These are phyloP conservation scores for Neonectria faginata DNA, from an alignment of 2,329 filamentous ascomycete species.

Conservation along the genomic window DNA sequence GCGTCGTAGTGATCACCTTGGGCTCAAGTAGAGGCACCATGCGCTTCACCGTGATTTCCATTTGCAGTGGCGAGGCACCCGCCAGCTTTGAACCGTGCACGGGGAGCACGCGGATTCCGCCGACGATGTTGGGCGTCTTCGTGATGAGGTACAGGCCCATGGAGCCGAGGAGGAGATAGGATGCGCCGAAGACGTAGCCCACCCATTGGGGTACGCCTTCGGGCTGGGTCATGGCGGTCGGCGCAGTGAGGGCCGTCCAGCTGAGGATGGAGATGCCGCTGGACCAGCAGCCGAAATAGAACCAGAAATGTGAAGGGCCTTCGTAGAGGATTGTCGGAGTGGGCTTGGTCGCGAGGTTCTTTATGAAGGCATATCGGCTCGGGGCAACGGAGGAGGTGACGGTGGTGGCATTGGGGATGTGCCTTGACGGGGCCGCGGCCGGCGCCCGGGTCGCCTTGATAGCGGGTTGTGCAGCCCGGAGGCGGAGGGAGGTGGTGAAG, in stretches of 20 bases:
- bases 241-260: slow-evolving; percentile 53
- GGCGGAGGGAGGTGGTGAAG: slow-evolving; percentile 47
- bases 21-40: slow-evolving; percentile 61
- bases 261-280: slow-evolving; percentile 59
- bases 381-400: slow-evolving; percentile 37
- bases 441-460: slow-evolving; percentile 34
- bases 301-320: slow-evolving; percentile 72
- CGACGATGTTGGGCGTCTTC: slow-evolving; percentile 69
- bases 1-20: slow-evolving; percentile 55
- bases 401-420: slow-evolving; percentile 8
- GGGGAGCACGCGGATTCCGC: slow-evolving; percentile 67
- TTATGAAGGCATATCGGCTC: slow-evolving; percentile 60
- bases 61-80: slow-evolving; percentile 50
- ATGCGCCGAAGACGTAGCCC: slow-evolving; percentile 65
- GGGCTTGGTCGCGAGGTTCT: slow-evolving; percentile 66
- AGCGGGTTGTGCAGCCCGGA: slow-evolving; percentile 34
- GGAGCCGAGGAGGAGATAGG: slow-evolving; percentile 69
- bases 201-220: slow-evolving; percentile 68
- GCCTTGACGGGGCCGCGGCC: slow-evolving; percentile 21
- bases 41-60: slow-evolving; percentile 66
- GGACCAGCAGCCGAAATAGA: slow-evolving; percentile 69
- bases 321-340: slow-evolving; percentile 72
- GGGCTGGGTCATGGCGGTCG: slow-evolving; percentile 52
- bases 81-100: slow-evolving; percentile 37
- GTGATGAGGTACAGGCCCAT: slow-evolving; percentile 71